Base-by-base conservation (phyloP, 768 basidiomycete genomes). In the Crassisporium funariophilum region DNA sequence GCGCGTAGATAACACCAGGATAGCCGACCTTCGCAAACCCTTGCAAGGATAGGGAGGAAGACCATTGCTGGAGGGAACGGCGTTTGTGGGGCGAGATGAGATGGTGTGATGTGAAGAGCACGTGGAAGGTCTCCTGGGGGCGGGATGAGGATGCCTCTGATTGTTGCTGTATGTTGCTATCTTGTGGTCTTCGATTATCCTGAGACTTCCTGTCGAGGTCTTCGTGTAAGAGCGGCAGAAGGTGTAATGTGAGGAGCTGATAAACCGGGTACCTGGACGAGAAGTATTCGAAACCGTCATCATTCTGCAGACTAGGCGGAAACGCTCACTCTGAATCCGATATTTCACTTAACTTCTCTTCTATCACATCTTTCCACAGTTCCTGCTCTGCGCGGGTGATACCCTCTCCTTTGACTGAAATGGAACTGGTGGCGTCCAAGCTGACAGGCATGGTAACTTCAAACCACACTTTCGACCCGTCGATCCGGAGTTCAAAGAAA, bases 1-100 rank as follows among this genome's bases (percentile, higher is more conserved):
- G 72, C n/a, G 76, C 82, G 45, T 88, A 91, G 35, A 91, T 86
- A 35, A 88, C 71, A 4, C 86, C 87, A 10, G 88, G 88, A 61
- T 88, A 78, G 0, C 87, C 86, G 7, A 84, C 74, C 64, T 89
- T 90, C 1, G 85, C 81, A 59, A 88, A 90, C 0, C 88, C 87
- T 1, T 66, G 53, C 10, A 89, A 54, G 3, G 64, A 64, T 31
- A 87, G 74, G 5, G 77, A 70, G 11, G 74, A 69, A 1, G 82
- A 74, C 77, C 84, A 83, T 25, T 71, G 66, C 49, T 78, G 74
- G 22, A 83, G 66, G 49, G 77, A 71, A 25, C 79, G 74, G 44
- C 86, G 73, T 66, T 87, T 86, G 56, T 76, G 71, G 17, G 81
- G 72, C 41, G 88, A 83, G 31, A 81, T 66, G 44, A 86, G 77